Evolutionary conservation across 495 filamentous ascomycete species (phyloP), one percentile per base, ranked within the genome.

Genomic region (Aspergillus biplanus): DNA sequence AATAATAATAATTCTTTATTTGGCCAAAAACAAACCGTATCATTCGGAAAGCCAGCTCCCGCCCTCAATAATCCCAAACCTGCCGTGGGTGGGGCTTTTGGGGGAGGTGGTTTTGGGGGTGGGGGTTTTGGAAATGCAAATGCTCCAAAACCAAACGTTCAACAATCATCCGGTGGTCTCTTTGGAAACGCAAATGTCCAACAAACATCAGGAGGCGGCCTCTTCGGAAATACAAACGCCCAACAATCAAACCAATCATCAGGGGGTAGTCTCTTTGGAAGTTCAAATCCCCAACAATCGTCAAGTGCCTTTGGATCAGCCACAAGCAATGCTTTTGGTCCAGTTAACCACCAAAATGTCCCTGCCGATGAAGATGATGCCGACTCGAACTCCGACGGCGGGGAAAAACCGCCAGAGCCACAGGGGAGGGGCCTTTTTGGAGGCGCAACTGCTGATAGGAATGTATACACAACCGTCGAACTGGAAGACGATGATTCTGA

Each of bases 401-500:
- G 21, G 21, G 21, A 27, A 27, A 1, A 27, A 27, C 21, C 21
- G 21, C 21, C 21, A 27, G 21, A 27, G 21, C 21, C 21, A 27
- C 21, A 27, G 21, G 21, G 21, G 2, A 27, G 1, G 21, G 21
- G 21, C 21, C 21, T 27, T 27, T 27, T 27, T 27, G 21, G 21
- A 27, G 21, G 21, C 21, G 21, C 21, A 27, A 27, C 37, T 8
- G 37, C 7, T 13, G 37, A 39, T 39, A 39, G 13, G 37, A 39
- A 8, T 15, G n/a, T 44, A 11, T 15, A 44, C 39, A 15, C 8
- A 11, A 15, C 39, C 39, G 39, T 57, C 46, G 53, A 58, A 16
- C 13, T 54, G 0, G 61, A 66, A 55, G 42, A 58, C 13, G 31
- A 37, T n/a, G 37, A 52, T 4, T 50, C 31, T 7, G 12, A 8